Conservation (phyloP, 2,329 filamentous ascomycete genomes). For the Macrophomina pseudophaseolina region DNA sequence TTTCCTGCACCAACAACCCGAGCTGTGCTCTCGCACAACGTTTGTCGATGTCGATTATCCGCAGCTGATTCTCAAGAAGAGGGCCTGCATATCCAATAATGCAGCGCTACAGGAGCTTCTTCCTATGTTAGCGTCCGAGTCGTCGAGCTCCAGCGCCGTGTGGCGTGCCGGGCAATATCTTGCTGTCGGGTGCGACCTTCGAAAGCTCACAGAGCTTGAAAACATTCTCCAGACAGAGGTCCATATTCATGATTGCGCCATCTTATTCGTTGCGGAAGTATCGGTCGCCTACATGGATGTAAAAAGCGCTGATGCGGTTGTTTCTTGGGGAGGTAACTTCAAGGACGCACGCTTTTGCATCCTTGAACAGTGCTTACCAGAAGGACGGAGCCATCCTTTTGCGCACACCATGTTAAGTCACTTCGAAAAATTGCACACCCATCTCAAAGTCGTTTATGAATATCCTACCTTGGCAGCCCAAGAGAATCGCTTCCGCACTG, state of each 20-base stretch:
- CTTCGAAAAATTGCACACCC: conserved; percentile 79
- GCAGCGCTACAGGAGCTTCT: conserved; percentile 55
- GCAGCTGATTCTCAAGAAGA: conserved; percentile 77
- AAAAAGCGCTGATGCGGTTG: conserved; percentile 71
- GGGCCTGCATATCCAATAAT: conserved; percentile 65
- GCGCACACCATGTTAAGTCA: conserved; percentile 83
- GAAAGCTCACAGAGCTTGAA: conserved; percentile 67
- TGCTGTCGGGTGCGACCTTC: conserved; percentile 81
- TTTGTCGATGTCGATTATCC: conserved; percentile 90
- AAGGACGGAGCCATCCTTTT: conserved; percentile 79
- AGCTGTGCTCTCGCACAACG: conserved; percentile 61
- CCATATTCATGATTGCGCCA: conserved; percentile 61
- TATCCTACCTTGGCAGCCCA: conserved; percentile 74
- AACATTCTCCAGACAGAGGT: conserved; percentile 63
- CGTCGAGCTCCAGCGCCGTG: conserved; percentile 37
- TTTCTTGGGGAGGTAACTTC: conserved; percentile 77
- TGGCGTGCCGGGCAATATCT: conserved; percentile 69
- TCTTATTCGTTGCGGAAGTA: conserved; percentile 87
- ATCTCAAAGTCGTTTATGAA: conserved; percentile 72
- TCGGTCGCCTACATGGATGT: conserved; percentile 90
- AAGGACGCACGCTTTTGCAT: conserved; percentile 79
- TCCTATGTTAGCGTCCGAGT: conserved; percentile 35
- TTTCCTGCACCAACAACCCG: conserved; percentile 70
- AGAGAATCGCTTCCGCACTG: conserved; percentile 65
- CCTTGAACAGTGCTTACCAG: conserved; percentile 83